Base-by-base conservation (phyloP, 1,284 basidiomycete species). In the Cryptococcus sp. region DNA sequence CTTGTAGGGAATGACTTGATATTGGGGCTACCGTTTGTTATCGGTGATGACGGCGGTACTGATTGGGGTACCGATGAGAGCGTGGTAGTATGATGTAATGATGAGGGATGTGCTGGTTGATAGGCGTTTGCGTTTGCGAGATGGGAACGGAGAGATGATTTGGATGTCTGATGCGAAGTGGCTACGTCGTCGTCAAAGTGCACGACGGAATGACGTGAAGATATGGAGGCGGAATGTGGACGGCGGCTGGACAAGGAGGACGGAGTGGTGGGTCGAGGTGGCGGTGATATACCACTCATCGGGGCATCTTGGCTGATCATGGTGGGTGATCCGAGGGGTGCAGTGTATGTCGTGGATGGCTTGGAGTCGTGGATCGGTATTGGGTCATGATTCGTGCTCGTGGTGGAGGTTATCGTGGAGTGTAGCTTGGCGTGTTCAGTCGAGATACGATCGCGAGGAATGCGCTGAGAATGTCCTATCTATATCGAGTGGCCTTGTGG, bases 91-190 rank as follows among this genome's bases (percentile, higher is more conserved):
- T 62, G 61, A 13, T 59, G 50, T 3, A 39, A 50, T 2, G 61
- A 62, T 10, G 31, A 35, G 31, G 61, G 61, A 31, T 59, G 61
- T 31, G 52, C 20, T 13, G 61, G 61, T 46, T 59, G 61, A 54
- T 62, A 61, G n/a, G 51, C 20, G 45, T 55, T 44, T n/a, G 47
- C 17, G 13, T 46, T 49, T 47, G 53, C 46, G 27, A 8, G n/a
- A 22, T 5, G 16, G 15, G 54, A 22, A n/a, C 31, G 40, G 5
- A 38, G 48, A 22, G 56, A 53, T 48, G 56, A 50, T 44, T 48
- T 19, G 8, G 42, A 45, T n/a, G 42, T 8, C 15, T 45, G 42
- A n/a, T 45, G 42, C n/a, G 42, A n/a, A n/a, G 42, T n/a, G n/a
- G 42, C 42, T 22, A 22, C n/a, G 42, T 45, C 42, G n/a, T n/a